phyloP scores from a whole-genome alignment of 495 filamentous ascomycete species.

The Penicillium maclennaniae region DNA sequence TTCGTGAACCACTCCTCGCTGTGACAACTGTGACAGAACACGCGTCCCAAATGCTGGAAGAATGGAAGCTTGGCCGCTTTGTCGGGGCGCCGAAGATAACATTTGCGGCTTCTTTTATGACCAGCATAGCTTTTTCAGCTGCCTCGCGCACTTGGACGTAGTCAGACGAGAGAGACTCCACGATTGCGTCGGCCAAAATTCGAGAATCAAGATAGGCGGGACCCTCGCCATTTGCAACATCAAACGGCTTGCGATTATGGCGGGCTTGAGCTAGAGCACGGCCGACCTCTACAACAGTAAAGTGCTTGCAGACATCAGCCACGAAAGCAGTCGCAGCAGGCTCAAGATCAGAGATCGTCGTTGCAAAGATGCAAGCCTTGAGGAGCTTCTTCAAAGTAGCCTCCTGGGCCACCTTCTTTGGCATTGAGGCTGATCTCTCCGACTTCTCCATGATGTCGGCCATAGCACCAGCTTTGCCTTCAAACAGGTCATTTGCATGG shows the following conservation, averaged over 20 bases:
- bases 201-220: constrained; percentile 77
- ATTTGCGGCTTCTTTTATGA: constrained; percentile 71
- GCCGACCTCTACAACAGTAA: constrained; percentile 87
- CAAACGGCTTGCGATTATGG: constrained; percentile 68
- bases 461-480: constrained; percentile 59
- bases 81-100: constrained; percentile 74
- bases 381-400: constrained; percentile 75
- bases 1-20: constrained; percentile 98
- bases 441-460: constrained; percentile 60
- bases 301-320: constrained; percentile 78
- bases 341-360: constrained; percentile 75
- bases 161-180: constrained; percentile 84
- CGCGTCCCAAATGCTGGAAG: constrained; percentile 73
- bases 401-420: constrained; percentile 83
- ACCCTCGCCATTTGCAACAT: constrained; percentile 81
- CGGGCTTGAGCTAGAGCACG: constrained; percentile 70
- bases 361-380: constrained; percentile 82
- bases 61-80: constrained; percentile 70
- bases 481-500: constrained; percentile 79
- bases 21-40: constrained; percentile 90
- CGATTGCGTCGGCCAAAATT: constrained; percentile 82
- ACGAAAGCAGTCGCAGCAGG: constrained; percentile 68
- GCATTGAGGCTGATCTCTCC: constrained; percentile 74
- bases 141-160: constrained; percentile 71
- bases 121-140: constrained; percentile 72